These are phyloP conservation scores for Trypanosoma boissoni DNA, from an alignment of 208 protist genomes.

Conservation along the genomic window DNA sequence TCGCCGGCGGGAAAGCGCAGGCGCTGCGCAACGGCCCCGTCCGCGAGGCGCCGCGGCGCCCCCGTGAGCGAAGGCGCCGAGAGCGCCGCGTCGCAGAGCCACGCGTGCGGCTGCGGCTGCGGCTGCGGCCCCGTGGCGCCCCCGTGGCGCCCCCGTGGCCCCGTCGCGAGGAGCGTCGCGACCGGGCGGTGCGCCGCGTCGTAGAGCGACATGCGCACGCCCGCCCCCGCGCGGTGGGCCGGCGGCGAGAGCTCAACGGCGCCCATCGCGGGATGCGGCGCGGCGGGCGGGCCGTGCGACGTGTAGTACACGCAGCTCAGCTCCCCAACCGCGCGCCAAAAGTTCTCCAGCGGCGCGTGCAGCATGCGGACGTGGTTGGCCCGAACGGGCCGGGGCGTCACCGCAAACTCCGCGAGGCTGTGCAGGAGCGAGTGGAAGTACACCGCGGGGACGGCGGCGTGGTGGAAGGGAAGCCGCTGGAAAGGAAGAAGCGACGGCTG, in stretches of 20 bases:
- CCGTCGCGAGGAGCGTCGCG: conserved; percentile 69
- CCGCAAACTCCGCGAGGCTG: conserved; percentile 74
- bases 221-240: conserved; percentile 49
- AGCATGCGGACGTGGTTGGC: conserved; percentile 42
- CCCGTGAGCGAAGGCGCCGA: not conserved
- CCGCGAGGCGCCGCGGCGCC: conserved; percentile 2
- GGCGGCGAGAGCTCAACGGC: conserved; percentile 66
- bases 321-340: conserved; percentile 66
- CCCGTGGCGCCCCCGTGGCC: not conserved
- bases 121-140: not conserved
- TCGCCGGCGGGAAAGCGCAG: conserved; percentile 3
- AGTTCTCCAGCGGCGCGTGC: conserved; percentile 51
- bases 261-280: conserved; percentile 49
- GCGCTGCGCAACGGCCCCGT: conserved; percentile 8
- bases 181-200: conserved; percentile 38
- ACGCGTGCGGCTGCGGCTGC: not conserved
- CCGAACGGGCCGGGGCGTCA: conserved; percentile 52
- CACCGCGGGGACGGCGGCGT: conserved; percentile 34
- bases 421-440: conserved; percentile 82
- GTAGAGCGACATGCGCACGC: conserved; percentile 76
- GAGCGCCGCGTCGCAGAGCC: not conserved
- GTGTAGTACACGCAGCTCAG: conserved; percentile 78
- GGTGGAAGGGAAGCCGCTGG: conserved; percentile 49
- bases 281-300: conserved; percentile 20
- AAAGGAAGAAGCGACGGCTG: conserved; percentile 63